Conservation (phyloP, 2,329 filamentous ascomycete genomes). For the Diaporthe sp. region DNA sequence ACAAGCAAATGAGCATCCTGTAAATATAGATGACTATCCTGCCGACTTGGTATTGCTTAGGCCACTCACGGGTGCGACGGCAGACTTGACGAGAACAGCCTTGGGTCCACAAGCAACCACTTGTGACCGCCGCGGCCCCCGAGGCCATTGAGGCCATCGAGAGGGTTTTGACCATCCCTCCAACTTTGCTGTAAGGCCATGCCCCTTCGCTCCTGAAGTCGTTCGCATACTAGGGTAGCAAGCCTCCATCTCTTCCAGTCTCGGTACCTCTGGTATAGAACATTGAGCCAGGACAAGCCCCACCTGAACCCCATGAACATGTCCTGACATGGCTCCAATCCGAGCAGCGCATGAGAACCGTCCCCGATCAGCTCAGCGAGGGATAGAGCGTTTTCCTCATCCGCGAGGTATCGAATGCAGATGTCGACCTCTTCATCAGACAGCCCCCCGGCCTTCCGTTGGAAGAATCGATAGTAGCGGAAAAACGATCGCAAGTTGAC, state of each 20-base stretch:
- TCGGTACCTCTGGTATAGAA: neutral
- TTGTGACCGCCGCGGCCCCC: neutral
- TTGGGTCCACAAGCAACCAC: neutral
- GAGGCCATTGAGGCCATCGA: neutral
- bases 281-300: neutral
- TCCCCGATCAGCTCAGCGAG: too few species aligned
- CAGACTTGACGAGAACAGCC: neutral
- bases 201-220: neutral
- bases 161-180: neutral
- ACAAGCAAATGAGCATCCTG: neutral
- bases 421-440: neutral
- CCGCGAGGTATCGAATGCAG: neutral
- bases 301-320: neutral
- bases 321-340: neutral
- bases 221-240: neutral
- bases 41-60: neutral
- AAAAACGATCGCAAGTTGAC: neutral
- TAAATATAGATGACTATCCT: neutral
- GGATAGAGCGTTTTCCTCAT: neutral
- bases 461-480: neutral
- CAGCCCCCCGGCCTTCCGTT: accelerated
- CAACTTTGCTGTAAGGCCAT: neutral
- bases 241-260: slow-evolving; percentile 6
- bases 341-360: neutral
- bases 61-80: neutral